Evolutionary conservation across 345 rosid genomes (phyloP), one percentile per base, ranked within the genome.

Genomic region (Linum tenue): DNA sequence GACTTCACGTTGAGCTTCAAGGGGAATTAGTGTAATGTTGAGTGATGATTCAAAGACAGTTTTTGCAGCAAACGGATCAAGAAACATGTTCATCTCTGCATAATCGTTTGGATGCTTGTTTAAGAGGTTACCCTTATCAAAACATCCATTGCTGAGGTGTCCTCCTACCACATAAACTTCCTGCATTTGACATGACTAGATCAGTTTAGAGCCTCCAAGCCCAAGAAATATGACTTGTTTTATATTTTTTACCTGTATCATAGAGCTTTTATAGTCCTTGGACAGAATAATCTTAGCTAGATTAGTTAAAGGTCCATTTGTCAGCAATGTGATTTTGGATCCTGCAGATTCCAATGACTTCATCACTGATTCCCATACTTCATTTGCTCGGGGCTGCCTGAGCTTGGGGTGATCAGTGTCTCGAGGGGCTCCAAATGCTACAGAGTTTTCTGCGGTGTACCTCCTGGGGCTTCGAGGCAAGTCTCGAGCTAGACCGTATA

Each of bases 381-480:
- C 97, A 58, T 78, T 64, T 64, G 89, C 96, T 59, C 70, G 66
- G 62, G 89, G 87, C 70, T 92, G 98, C 66, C 94, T 65, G 1
- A 86, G 85, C 62, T 90, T 82, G 10, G 89, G 88, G 64, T 81
- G 85, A 57, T 79, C 87, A 1, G 97, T 90, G 67, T 86, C 73
- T 59, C 90, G 72, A 0, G 90, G 96, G 72, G 98, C 94, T 74
- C 89, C 90, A 66, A 64, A 64, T 51, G 64, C 69, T 40, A 73
- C 70, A 5, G 90, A 79, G 71, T 85, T 90, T 76, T 88, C 89
- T 41, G 98, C 91, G 10, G 96, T 84, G 70, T 82, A 90, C 76
- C 98, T 89, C 53, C 96, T 80, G 16, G 98, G 96, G 67, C 98
- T 83, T 75, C 90, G 78, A 0, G 98, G 97, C 59, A 92, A 69